These are phyloP conservation scores for Stentor coeruleus DNA, from an alignment of 73 alveolate genomes.

Conservation along the genomic window DNA sequence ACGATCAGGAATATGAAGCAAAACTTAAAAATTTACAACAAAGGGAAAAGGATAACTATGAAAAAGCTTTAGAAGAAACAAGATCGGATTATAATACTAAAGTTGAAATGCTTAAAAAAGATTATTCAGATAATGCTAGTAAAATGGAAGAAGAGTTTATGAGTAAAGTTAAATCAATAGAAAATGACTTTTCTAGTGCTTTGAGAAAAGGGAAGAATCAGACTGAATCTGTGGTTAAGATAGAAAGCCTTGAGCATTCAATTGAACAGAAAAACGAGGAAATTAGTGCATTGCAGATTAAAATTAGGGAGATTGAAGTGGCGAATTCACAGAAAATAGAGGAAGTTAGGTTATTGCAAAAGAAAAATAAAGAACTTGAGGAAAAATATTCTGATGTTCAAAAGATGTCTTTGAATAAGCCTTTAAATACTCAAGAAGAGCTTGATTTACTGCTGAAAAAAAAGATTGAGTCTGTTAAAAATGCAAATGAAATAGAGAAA, in stretches of 20 bases:
- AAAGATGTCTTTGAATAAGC: not conserved
- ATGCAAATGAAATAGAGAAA: not conserved
- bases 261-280: not conserved
- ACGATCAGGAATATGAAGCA: not conserved
- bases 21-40: not conserved
- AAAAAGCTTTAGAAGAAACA: not conserved
- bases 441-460: not conserved
- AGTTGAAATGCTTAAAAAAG: not conserved
- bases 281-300: not conserved
- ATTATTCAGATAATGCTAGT: not conserved
- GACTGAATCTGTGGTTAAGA: not conserved
- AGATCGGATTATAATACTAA: not conserved
- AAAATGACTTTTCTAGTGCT: not conserved
- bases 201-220: not conserved
- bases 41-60: not conserved
- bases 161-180: not conserved
- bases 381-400: not conserved
- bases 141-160: constrained; percentile 16
- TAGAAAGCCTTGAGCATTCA: not conserved
- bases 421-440: not conserved
- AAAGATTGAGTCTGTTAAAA: not conserved
- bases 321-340: not conserved
- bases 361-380: not conserved
- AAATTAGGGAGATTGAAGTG: not conserved
- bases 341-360: not conserved